A percentile compares a stretch with the other conserved stretches of the same genome.
These are phyloP conservation scores for Ceratocystis cubensis DNA, from an alignment of 2,329 filamentous ascomycete genomes.

Conservation along the genomic window DNA sequence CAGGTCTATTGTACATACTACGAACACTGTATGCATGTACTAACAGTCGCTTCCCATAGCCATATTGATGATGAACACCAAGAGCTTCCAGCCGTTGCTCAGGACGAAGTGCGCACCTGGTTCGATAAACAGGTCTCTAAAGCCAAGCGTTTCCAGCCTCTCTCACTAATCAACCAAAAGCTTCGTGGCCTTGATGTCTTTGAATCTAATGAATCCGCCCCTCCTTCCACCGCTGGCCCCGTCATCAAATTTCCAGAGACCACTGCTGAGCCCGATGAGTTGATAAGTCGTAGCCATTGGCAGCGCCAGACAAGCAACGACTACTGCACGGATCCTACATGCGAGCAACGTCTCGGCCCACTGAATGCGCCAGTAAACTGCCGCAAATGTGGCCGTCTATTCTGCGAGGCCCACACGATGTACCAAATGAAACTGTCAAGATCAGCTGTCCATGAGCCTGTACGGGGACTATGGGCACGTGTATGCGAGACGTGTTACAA, in stretches of 20 bases:
- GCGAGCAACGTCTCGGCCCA: slow-evolving; percentile 64
- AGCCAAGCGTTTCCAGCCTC: slow-evolving; percentile 82
- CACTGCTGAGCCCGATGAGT: slow-evolving; percentile 66
- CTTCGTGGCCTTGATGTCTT: slow-evolving; percentile 86
- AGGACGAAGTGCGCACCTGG: slow-evolving; percentile 94
- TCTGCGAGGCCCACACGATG: slow-evolving; percentile 97
- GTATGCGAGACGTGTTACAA: slow-evolving; percentile 99
- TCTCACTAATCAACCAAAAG: slow-evolving; percentile 86
- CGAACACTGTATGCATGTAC: background rate
- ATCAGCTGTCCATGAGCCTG: slow-evolving; percentile 77
- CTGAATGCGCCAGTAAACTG: slow-evolving; percentile 83
- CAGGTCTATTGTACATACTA: too few species aligned
- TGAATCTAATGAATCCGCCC: slow-evolving; percentile 67
- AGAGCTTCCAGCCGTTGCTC: slow-evolving; percentile 74
- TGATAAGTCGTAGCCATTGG: slow-evolving; percentile 83
- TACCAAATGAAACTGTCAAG: slow-evolving; percentile 97
- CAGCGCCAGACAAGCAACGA: slow-evolving; percentile 64
- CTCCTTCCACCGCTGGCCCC: slow-evolving; percentile 30
- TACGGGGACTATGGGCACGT: slow-evolving; percentile 81
- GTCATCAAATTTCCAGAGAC: slow-evolving; percentile 30
- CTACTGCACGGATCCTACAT: slow-evolving; percentile 74
- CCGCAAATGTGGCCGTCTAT: slow-evolving; percentile 79
- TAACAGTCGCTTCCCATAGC: slow-evolving; percentile 24
- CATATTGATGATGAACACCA: slow-evolving; percentile 79
- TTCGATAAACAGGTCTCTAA: slow-evolving; percentile 90